Base-by-base conservation (phyloP, 78 protist species). In the Dictyostelium brefeldianum region DNA sequence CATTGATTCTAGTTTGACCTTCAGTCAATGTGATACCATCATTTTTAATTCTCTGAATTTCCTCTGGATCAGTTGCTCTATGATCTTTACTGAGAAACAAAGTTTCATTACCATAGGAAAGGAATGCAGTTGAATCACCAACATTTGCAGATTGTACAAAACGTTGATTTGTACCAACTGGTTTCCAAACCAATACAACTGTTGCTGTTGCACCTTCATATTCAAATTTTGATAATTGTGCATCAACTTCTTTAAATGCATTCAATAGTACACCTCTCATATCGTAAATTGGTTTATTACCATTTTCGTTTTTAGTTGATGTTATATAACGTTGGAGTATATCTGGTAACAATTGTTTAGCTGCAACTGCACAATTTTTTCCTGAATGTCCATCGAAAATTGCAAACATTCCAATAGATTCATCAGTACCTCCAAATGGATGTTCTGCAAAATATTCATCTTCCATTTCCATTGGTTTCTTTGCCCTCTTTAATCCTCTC, bases 331-430 rank as follows among this genome's bases (percentile, higher is more conserved):
- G 79, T 18, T 57, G 81, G 18, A 81, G 51, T 15, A 67, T 27
- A 57, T 71, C 53, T 64, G 90, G 90, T 31, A 91, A 57, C 31
- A 82, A 65, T 27, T 91, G 78, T 77, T 83, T 91, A 5, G 96
- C 92, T 25, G 74, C 47, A 15, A 65, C 71, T 18, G 96, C 96
- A 59, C 51, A 73, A 62, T 80, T 75, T 18, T 93, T 93, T 22
- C 96, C 96, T 36, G 96, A 85, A 59, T 93, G 96, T 77, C 96
- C 96, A 57, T 93, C 96, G 27, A 82, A 85, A 25, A 93, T 73
- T 11, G 89, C 89, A 47, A 93, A 91, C 14, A 91, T 43, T 1
- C 89, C 90, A 77, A 82, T 77, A 8, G 70, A 29, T 31, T 80
- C 89, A 31, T 80, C 83, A 22, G 29, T 70, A 18, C 25, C 46